Conservation (phyloP, 441 rosid genomes). For the Jatropha multifida region DNA sequence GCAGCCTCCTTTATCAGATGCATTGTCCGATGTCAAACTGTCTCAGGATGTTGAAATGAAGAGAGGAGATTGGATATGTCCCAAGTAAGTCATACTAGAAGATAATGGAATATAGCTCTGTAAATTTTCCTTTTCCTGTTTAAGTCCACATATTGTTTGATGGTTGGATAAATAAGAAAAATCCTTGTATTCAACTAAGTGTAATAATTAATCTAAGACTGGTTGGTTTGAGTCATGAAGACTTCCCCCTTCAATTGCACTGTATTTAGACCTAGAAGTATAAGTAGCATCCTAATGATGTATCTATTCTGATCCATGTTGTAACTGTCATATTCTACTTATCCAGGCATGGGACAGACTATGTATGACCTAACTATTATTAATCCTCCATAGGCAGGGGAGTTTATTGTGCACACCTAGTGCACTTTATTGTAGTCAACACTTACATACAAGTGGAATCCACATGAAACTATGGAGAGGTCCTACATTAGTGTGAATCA, state of each 20-base stretch:
- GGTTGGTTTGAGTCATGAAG: neutral
- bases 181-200: neutral
- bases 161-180: neutral
- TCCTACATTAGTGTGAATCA: too few species aligned
- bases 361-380: too few species aligned
- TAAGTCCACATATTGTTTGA: neutral
- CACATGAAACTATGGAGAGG: too few species aligned
- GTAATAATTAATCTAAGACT: neutral
- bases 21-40: conserved; percentile 16
- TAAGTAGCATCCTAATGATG: neutral
- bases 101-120: conserved; percentile 14
- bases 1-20: neutral
- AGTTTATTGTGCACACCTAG: too few species aligned
- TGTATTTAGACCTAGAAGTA: too few species aligned
- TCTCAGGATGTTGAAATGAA: conserved; percentile 55
- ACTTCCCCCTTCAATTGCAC: neutral
- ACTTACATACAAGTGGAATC: too few species aligned
- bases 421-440: too few species aligned
- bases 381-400: too few species aligned
- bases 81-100: conserved; percentile 52
- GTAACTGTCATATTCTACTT: neutral
- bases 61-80: conserved; percentile 72
- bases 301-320: neutral
- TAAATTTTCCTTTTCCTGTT: neutral
- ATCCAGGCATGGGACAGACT: neutral